Evolutionary conservation across 768 basidiomycete species (phyloP), one percentile per base, ranked within the genome.

Genomic region (Suillus alpinus): DNA sequence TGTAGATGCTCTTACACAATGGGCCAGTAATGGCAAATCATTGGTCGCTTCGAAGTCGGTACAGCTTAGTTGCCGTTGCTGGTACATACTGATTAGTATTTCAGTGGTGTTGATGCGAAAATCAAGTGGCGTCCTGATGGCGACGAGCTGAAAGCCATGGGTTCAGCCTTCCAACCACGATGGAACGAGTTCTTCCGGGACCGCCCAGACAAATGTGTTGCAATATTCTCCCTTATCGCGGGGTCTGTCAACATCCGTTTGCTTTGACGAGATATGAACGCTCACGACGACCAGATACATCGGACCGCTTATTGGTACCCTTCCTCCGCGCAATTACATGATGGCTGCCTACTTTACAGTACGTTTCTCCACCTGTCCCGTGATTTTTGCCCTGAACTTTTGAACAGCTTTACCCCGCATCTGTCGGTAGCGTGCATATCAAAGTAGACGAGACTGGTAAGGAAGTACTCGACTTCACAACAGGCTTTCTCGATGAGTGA

Each of bases 31-130:
- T 3, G 84, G 81, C 4, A 75, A 68, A n/a, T 84, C 83, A 12
- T 64, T 83, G 51, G 71, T 87, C 62, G 76, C 84, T 1, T 80
- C 83, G 65, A 88, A 86, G 86, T 86, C 52, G 4, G 77, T 60
- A 65, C n/a, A 31, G 18, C 36, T 16, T 44, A 50, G 3, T 36
- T 36, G 3, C 39, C 14, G 39, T 49, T 46, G 20, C 3, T 37
- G 26, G 20, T 59, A 55, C 26, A 12, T 7, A 32, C 31, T 52
- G 9, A 41, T 3, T 32, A 3, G 26, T 43, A 13, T 61, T 37
- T 8, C 64, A 86, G 85, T 63, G 82, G 75, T 4, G 65, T 82
- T 36, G 84, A 87, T 63, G 80, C 80, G 34, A 86, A 83, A 4
- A 77, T 84, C 63, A 87, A 85, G 66, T 65, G 86, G 13, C 77